phyloP scores from a whole-genome alignment of 768 basidiomycete species.

The Tephrocybe sp. region DNA sequence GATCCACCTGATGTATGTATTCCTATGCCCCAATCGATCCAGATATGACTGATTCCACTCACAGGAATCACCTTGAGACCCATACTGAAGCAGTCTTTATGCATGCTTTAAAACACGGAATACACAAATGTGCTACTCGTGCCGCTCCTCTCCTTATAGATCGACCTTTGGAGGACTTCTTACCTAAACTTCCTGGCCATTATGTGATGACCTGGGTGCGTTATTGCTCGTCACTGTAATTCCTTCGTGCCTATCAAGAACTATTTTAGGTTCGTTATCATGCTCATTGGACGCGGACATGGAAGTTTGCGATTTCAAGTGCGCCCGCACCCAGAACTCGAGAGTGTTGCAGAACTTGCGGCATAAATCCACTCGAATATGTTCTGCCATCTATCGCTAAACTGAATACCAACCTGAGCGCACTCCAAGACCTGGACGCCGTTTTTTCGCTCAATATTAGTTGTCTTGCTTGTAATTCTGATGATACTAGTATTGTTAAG shows the following conservation, averaged over 20 bases:
- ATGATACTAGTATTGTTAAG: not conserved
- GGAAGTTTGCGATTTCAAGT: not conserved
- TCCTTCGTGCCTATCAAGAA: not conserved
- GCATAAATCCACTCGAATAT: no score
- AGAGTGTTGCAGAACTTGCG: no score
- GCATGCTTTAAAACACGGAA: conserved; percentile 7
- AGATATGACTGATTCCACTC: not conserved
- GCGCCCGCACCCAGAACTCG: not conserved
- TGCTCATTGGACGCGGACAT: not conserved
- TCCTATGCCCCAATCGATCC: not conserved
- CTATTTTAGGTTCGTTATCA: conserved; percentile 5
- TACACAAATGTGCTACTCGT: not conserved
- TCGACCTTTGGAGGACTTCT: conserved; percentile 4
- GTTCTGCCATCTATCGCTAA: no score
- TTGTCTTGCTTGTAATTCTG: not conserved
- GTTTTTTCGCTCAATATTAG: not conserved
- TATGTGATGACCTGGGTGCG: conserved; percentile 5
- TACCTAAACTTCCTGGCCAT: not conserved
- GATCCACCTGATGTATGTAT: conserved; percentile 15
- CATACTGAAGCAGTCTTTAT: conserved; percentile 5
- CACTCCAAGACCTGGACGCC: no score
- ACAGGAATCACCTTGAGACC: conserved; percentile 1
- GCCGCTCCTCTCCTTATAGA: conserved; percentile 5
- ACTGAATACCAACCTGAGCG: no score
- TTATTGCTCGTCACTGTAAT: not conserved